Evolutionary conservation across 345 rosid genomes (phyloP).

Genomic region (Mallotus nudiflorus): DNA sequence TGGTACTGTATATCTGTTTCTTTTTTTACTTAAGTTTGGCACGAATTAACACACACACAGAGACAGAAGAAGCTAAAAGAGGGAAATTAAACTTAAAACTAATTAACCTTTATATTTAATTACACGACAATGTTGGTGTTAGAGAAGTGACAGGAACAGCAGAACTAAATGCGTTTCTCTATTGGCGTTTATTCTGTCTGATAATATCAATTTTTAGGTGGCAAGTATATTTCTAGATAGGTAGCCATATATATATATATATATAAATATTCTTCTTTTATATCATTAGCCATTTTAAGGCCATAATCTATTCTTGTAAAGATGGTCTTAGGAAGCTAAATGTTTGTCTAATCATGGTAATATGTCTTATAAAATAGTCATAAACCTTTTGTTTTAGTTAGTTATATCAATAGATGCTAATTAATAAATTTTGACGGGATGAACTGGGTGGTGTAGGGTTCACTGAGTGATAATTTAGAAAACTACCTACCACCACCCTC

Average conservation of each 20-base stretch:
- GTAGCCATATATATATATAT: too few species aligned
- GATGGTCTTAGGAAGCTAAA: constrained; percentile 16
- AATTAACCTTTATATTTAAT: constrained; percentile 9
- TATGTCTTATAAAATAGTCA: constrained; percentile 18
- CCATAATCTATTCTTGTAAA: constrained; percentile 19
- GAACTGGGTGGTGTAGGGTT: constrained; percentile 26
- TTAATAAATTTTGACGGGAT: constrained; percentile 27
- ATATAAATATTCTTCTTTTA: constrained; percentile 35
- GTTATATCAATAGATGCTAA: constrained; percentile 31
- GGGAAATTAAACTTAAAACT: constrained; percentile 19
- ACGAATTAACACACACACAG: constrained; percentile 13
- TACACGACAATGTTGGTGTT: constrained; percentile 39
- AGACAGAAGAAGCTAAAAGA: constrained; percentile 17
- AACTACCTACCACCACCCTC: constrained; percentile 47
- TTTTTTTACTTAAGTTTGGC: constrained; percentile 7
- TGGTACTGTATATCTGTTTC: constrained; percentile 7
- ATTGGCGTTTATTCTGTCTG: constrained; percentile 20
- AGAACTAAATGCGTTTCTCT: constrained; percentile 44
- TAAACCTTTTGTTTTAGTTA: constrained; percentile 34
- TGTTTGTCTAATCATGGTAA: constrained; percentile 31
- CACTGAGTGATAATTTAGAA: constrained; percentile 24
- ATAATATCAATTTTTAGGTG: constrained; percentile 48
- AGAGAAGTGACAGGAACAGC: constrained; percentile 56
- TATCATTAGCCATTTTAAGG: constrained; percentile 23
- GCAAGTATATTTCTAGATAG: constrained; percentile 45